Evolutionary conservation across 2,329 filamentous ascomycete genomes (phyloP).

Genomic region (Cladophialophora bantiana): DNA sequence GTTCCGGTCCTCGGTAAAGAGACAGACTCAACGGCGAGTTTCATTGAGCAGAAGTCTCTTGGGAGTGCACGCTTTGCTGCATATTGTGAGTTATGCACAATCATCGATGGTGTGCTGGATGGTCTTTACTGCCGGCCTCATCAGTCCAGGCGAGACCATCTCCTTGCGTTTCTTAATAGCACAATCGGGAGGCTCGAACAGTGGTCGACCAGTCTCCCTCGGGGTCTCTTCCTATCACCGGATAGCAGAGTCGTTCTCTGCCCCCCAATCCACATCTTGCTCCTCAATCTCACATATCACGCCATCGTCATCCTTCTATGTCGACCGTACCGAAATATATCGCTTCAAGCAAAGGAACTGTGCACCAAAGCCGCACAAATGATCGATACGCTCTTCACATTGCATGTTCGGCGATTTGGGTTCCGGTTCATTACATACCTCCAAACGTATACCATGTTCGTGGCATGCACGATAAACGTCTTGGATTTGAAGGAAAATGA

Average conservation of each 20-base stretch:
- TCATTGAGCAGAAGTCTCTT: constrained; percentile 62
- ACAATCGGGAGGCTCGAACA: constrained; percentile 13
- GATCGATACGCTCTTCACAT: constrained; percentile 22
- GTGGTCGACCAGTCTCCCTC: constrained; percentile 62
- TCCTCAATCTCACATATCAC: constrained; percentile 63
- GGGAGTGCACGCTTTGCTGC: constrained; percentile 61
- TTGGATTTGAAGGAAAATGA: constrained; percentile 22
- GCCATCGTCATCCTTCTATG: constrained; percentile 67
- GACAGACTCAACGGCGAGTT: constrained; percentile 60
- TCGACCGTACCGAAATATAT: constrained; percentile 50
- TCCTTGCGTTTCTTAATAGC: constrained; percentile 44
- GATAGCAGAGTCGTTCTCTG: constrained; percentile 38
- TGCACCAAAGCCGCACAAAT: constrained; percentile 19
- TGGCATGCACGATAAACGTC: constrained; percentile 24
- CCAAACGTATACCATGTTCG: constrained; percentile 24
- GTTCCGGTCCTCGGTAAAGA: constrained; percentile 60
- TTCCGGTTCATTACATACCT: constrained; percentile 24
- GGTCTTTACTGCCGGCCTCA: constrained; percentile 45
- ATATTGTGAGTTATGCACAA: constrained; percentile 60
- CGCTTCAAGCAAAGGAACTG: constrained; percentile 6
- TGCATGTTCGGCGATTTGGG: constrained; percentile 19
- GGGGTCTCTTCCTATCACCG: constrained; percentile 61
- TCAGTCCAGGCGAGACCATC: constrained; percentile 46
- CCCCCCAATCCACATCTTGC: constrained; percentile 23
- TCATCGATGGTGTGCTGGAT: constrained; percentile 31